Evolutionary conservation across 2,329 filamentous ascomycete genomes (phyloP).

Genomic region (Claviceps arundinis): DNA sequence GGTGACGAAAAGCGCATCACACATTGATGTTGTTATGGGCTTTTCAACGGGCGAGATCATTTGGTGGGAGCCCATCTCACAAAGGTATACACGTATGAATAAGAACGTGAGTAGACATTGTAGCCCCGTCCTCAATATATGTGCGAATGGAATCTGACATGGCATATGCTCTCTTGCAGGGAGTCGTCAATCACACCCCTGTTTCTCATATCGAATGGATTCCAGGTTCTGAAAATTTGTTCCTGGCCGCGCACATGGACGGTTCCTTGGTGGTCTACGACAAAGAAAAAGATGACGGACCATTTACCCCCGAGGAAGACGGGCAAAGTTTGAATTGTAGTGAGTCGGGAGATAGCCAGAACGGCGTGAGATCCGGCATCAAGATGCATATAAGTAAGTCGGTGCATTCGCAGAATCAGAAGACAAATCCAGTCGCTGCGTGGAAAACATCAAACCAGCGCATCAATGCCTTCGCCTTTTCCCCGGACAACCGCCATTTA

Average conservation of each 20-base stretch:
- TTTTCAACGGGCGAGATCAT: conserved; percentile 96
- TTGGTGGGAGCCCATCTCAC: conserved; percentile 95
- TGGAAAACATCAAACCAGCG: conserved; percentile 90
- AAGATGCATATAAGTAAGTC: conserved; percentile 72
- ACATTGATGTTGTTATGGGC: conserved; percentile 87
- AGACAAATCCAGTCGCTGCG: conserved; percentile 77
- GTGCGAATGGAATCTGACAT: conserved; percentile 1
- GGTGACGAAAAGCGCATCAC: conserved; percentile 62
- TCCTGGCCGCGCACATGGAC: conserved; percentile 84
- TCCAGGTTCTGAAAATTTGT: conserved; percentile 83
- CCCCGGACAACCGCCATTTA: conserved; percentile 73
- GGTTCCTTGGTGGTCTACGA: conserved; percentile 88
- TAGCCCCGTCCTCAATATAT: neutral
- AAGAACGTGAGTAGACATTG: conserved; percentile 56
- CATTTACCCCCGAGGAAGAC: conserved; percentile 60
- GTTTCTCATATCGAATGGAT: conserved; percentile 87
- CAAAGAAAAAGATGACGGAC: conserved; percentile 86
- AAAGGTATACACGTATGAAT: conserved; percentile 89
- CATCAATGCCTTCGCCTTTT: conserved; percentile 85
- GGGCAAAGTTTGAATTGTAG: conserved; percentile 52
- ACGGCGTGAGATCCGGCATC: conserved; percentile 22
- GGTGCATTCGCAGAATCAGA: conserved; percentile 86
- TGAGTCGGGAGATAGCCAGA: conserved; percentile 22
- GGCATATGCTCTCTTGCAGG: conserved; percentile 31
- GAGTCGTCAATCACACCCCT: conserved; percentile 73